A percentile compares a stretch with the other conserved stretches of the same genome.
These are phyloP conservation scores for Diaporthe sp. DNA, from an alignment of 2,329 filamentous ascomycete genomes.

Conservation along the genomic window DNA sequence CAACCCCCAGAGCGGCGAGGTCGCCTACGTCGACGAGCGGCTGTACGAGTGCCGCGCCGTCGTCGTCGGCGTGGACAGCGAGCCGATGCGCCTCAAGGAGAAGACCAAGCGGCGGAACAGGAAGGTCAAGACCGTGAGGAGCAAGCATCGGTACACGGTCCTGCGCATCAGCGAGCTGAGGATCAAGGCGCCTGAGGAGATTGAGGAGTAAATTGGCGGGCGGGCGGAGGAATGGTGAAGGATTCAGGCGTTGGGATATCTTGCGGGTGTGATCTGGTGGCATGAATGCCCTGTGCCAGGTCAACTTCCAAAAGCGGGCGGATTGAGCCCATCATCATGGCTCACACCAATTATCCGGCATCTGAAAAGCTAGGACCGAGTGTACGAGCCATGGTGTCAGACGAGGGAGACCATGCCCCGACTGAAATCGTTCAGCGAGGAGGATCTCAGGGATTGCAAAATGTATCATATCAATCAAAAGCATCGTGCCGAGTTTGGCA, in stretches of 20 bases:
- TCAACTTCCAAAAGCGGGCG: background rate
- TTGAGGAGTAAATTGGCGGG: constrained; percentile 48
- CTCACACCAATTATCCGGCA: background rate
- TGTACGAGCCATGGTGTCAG: background rate
- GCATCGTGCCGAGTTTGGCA: background rate
- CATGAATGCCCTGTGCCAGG: background rate
- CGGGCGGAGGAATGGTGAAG: background rate
- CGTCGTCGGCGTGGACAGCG: constrained; percentile 87
- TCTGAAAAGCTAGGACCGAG: background rate
- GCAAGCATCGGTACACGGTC: constrained; percentile 92
- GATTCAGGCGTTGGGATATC: background rate
- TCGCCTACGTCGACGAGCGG: constrained; percentile 85
- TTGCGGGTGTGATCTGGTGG: background rate
- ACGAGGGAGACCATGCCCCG: background rate
- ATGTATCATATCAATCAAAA: constrained; percentile 28
- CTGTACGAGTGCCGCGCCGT: constrained; percentile 88
- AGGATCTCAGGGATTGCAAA: background rate
- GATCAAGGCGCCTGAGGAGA: constrained; percentile 64
- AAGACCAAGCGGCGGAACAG: constrained; percentile 87
- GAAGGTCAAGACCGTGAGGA: constrained; percentile 81
- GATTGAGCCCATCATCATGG: background rate
- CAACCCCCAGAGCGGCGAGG: constrained; percentile 77
- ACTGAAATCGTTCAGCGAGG: background rate
- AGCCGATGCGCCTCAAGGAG: constrained; percentile 82
- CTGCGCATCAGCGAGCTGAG: constrained; percentile 86